phyloP scores from a whole-genome alignment of 2,329 filamentous ascomycete species.

The Diaporthe humulicola region DNA sequence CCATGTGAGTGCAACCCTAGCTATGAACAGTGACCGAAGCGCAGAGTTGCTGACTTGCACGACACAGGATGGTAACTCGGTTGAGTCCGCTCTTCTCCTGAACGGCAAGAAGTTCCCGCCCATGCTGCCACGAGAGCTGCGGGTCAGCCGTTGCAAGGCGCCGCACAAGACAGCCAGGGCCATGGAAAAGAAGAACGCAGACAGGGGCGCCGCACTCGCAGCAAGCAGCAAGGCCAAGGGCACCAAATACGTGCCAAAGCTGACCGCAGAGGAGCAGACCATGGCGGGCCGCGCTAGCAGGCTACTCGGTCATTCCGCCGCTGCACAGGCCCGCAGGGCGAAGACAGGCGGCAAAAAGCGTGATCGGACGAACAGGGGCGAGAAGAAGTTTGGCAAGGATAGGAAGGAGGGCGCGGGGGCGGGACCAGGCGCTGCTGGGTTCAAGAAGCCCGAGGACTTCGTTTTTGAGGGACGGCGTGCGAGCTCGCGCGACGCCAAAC shows the following conservation, averaged over 20 bases:
- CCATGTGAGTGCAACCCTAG: slow-evolving; percentile 62
- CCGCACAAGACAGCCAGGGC: slow-evolving; percentile 70
- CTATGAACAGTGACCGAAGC: neutral
- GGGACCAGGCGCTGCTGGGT: slow-evolving; percentile 51
- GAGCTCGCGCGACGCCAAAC: slow-evolving; percentile 73
- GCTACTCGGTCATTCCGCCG: slow-evolving; percentile 77
- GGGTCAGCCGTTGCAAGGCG: slow-evolving; percentile 88
- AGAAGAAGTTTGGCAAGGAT: slow-evolving; percentile 21
- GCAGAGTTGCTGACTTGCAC: slow-evolving; percentile 14
- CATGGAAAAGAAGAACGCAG: slow-evolving; percentile 62
- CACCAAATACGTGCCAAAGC: slow-evolving; percentile 76
- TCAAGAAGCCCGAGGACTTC: slow-evolving; percentile 76
- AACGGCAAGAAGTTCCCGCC: slow-evolving; percentile 95
- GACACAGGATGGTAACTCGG: slow-evolving; percentile 80
- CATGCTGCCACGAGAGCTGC: slow-evolving; percentile 88
- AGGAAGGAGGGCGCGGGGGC: slow-evolving; percentile 48
- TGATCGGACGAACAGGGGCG: slow-evolving; percentile 26
- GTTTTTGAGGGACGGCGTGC: slow-evolving; percentile 88
- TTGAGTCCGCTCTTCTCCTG: slow-evolving; percentile 90
- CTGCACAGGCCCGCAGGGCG: slow-evolving; percentile 51
- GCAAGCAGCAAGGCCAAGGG: slow-evolving; percentile 50
- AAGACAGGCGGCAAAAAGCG: slow-evolving; percentile 25
- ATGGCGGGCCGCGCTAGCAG: slow-evolving; percentile 80
- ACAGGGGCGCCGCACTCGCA: slow-evolving; percentile 35
- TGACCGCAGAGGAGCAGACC: slow-evolving; percentile 77